A percentile compares a stretch with the other conserved stretches of the same genome.
These are phyloP conservation scores for Pulicaria dysenterica DNA, from an alignment of 129 eudicot genomes.

Conservation along the genomic window DNA sequence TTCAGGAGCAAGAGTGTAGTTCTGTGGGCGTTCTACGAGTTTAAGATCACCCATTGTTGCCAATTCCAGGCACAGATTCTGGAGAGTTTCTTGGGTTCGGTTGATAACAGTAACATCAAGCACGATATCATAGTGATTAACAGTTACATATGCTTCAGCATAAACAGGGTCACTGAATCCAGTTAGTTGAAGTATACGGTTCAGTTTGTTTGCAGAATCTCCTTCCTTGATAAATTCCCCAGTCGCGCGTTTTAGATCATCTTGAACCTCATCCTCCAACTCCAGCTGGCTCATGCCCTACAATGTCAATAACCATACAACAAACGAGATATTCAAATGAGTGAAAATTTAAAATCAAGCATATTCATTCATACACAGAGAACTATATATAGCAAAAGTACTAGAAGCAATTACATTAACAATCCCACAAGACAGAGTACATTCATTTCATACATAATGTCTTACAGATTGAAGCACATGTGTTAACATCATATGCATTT, in stretches of 20 bases:
- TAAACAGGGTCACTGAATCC: slow-evolving; percentile 98
- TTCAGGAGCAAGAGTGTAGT: slow-evolving; percentile 91
- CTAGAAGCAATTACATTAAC: too few species aligned
- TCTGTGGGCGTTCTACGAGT: slow-evolving; percentile 97
- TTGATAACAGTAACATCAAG: slow-evolving; percentile 95
- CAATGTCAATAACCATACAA: slow-evolving; percentile 4
- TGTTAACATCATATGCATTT: too few species aligned
- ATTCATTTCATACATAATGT: too few species aligned
- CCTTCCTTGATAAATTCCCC: slow-evolving; percentile 90
- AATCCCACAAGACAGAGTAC: too few species aligned
- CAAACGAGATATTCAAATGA: background rate
- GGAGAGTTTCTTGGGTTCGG: slow-evolving; percentile 93
- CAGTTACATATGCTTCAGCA: slow-evolving; percentile 97
- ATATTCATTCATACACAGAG: slow-evolving; percentile 6
- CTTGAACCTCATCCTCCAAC: slow-evolving; percentile 94
- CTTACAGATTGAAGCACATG: too few species aligned
- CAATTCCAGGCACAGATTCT: slow-evolving; percentile 90
- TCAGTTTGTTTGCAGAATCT: slow-evolving; percentile 85
- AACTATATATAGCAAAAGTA: background rate
- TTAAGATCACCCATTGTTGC: slow-evolving; percentile 99
- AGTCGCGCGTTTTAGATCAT: slow-evolving; percentile 94
- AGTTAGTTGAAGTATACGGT: slow-evolving; percentile 92
- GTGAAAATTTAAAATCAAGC: slow-evolving; percentile 19
- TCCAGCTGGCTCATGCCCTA: slow-evolving; percentile 99
- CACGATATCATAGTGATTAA: slow-evolving; percentile 93